Evolutionary conservation across 768 basidiomycete genomes (phyloP).

Genomic region (Panellus pusillus): DNA sequence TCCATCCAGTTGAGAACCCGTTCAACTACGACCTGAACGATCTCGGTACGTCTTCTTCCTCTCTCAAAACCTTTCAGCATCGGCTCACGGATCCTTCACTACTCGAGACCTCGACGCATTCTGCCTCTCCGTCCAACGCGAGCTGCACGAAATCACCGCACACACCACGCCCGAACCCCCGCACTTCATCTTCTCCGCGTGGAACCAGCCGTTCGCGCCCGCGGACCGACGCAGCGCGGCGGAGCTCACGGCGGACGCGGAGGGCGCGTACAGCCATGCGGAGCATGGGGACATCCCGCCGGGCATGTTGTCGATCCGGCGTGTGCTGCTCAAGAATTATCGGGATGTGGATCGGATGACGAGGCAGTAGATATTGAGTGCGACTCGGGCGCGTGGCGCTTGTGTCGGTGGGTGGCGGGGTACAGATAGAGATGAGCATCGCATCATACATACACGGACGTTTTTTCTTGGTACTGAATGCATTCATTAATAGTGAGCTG

Average conservation of each 20-base stretch:
- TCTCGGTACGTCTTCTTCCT: conserved; percentile 41
- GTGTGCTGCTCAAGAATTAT: conserved; percentile 43
- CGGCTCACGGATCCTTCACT: not conserved
- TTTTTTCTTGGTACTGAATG: too few relatives aligned
- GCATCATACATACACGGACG: too few relatives aligned
- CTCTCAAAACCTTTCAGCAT: not conserved
- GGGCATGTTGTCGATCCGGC: conserved; percentile 38
- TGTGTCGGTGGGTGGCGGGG: too few relatives aligned
- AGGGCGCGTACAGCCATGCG: conserved; percentile 35
- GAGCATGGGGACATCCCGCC: conserved; percentile 27
- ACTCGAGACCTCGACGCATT: conserved; percentile 61
- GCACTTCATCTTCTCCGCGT: conserved; percentile 50
- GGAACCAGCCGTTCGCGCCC: conserved; percentile 74
- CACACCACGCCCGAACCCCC: conserved; percentile 57
- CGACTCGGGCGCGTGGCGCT: too few relatives aligned
- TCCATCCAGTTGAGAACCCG: conserved; percentile 46
- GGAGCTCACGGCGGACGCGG: conserved; percentile 43
- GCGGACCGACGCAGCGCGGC: conserved; percentile 56
- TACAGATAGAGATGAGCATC: too few relatives aligned
- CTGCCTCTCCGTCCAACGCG: conserved; percentile 64
- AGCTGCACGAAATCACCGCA: conserved; percentile 75
- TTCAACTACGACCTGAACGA: conserved; percentile 71
- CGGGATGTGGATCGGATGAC: conserved; percentile 41
- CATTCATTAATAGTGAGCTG: too few relatives aligned
- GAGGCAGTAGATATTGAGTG: conserved; percentile 2